A percentile compares a stretch with the other conserved stretches of the same genome.
Evolutionary conservation across 2,329 filamentous ascomycete species (phyloP).

Genomic region (Coniella vitis): DNA sequence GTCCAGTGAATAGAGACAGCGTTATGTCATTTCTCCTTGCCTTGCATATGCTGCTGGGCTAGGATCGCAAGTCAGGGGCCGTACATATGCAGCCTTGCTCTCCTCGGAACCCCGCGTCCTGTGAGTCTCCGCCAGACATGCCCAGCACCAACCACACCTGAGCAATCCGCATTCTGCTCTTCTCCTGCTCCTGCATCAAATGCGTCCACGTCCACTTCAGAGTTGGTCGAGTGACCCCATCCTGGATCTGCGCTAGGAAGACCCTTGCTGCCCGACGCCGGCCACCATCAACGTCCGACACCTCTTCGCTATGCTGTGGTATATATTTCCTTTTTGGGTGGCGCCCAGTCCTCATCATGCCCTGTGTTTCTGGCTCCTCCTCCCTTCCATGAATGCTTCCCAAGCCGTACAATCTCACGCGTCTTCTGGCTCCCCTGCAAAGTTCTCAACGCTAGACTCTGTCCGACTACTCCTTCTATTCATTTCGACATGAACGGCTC

Average conservation of each 20-base stretch:
- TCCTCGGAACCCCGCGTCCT: slow-evolving; percentile 22
- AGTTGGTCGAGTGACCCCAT: slow-evolving; percentile 3
- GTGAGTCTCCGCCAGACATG: slow-evolving; percentile 3
- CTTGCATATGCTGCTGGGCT: slow-evolving; percentile 4
- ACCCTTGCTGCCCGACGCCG: slow-evolving; percentile 12
- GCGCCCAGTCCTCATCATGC: slow-evolving; percentile 1
- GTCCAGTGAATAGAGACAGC: not conserved
- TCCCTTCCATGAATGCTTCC: not conserved
- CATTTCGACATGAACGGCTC: not conserved
- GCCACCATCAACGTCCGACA: not conserved
- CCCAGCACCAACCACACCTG: slow-evolving; percentile 13
- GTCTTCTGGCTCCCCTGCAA: too few relatives aligned
- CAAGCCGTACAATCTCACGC: too few relatives aligned
- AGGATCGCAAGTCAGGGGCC: not conserved
- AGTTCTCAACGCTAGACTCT: too few relatives aligned
- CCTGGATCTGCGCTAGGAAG: slow-evolving; percentile 1
- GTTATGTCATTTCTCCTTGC: slow-evolving; percentile 11
- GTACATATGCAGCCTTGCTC: slow-evolving; percentile 18
- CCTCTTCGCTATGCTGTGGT: slow-evolving; percentile 4
- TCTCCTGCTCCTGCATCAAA: not conserved
- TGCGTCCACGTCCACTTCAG: not conserved
- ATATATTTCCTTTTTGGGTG: slow-evolving; percentile 10
- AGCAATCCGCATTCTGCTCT: slow-evolving; percentile 1
- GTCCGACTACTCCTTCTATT: too few relatives aligned
- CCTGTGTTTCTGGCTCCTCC: not conserved